phyloP scores from a whole-genome alignment of 1,139 yeast species.

The Diutina sp. region DNA sequence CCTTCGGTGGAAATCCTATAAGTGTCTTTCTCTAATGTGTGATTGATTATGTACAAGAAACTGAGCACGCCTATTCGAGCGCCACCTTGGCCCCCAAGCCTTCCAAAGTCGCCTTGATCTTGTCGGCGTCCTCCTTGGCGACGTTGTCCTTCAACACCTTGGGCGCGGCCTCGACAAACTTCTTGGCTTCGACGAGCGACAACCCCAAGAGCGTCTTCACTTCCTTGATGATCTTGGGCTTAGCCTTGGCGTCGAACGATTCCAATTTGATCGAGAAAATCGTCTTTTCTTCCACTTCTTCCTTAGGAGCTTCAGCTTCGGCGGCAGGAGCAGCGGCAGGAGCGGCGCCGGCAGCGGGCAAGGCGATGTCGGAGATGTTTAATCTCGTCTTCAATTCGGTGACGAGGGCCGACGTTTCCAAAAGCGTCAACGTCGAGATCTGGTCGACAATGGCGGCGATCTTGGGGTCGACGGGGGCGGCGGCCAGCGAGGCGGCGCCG shows the following conservation, averaged over 20 bases:
- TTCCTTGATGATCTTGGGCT: constrained; percentile 96
- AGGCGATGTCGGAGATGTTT: constrained; percentile 85
- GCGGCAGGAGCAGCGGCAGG: constrained; percentile 57
- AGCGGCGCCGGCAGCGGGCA: constrained; percentile 66
- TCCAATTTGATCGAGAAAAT: constrained; percentile 87
- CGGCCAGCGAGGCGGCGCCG: constrained; percentile 35
- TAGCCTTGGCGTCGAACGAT: constrained; percentile 85
- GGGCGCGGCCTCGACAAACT: constrained; percentile 96
- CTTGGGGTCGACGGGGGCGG: constrained; percentile 62
- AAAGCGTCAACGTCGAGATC: constrained; percentile 74
- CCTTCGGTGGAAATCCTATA: no score
- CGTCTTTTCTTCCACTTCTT: constrained; percentile 83
- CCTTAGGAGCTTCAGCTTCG: constrained; percentile 66
- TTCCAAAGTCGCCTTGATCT: constrained; percentile 86
- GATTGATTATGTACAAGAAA: background rate
- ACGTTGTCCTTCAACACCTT: constrained; percentile 80
- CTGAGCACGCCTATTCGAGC: constrained; percentile 45
- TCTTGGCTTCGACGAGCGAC: constrained; percentile 92
- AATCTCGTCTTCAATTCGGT: constrained; percentile 73
- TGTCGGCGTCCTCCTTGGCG: constrained; percentile 82
- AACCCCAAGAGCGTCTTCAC: constrained; percentile 85
- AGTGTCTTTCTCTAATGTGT: no score
- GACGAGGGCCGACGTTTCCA: constrained; percentile 82
- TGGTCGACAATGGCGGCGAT: constrained; percentile 80
- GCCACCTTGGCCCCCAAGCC: constrained; percentile 88